Conservation (phyloP, 73 alveolate species). For the Tetrahymena thermophila region DNA sequence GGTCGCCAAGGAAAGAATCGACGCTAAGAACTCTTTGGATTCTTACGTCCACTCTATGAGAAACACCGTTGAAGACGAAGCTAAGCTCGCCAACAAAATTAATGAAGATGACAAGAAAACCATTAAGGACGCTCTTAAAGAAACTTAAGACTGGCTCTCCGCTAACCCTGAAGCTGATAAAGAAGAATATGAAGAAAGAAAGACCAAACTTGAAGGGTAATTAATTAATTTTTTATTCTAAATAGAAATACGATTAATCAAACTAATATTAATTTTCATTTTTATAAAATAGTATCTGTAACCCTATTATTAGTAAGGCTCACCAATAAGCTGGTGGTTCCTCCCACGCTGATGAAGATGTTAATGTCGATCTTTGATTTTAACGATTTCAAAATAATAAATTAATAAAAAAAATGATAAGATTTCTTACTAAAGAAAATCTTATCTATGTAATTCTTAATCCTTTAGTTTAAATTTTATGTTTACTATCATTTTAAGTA, state of each 20-base stretch:
- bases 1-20: constrained; percentile 55
- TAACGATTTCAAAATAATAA: not conserved
- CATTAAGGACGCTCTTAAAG: constrained; percentile 52
- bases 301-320: not conserved
- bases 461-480: not conserved
- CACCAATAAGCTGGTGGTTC: not conserved
- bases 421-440: not conserved
- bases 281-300: not conserved
- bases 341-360: not conserved
- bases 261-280: not conserved
- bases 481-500: not conserved
- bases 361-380: not conserved
- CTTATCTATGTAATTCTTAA: not conserved
- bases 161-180: constrained; percentile 47
- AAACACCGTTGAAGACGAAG: constrained; percentile 45
- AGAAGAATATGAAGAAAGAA: constrained; percentile 40
- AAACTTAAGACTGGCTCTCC: constrained; percentile 57
- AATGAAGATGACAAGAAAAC: constrained; percentile 46
- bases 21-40: constrained; percentile 54
- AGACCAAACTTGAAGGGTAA: constrained; percentile 31
- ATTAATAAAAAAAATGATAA: not conserved
- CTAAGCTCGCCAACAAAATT: constrained; percentile 34
- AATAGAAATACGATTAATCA: not conserved
- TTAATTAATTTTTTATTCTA: not conserved
- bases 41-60: constrained; percentile 47